These are phyloP conservation scores for Solanum medicagineum DNA, from an alignment of 257 asterid genomes.

Conservation along the genomic window DNA sequence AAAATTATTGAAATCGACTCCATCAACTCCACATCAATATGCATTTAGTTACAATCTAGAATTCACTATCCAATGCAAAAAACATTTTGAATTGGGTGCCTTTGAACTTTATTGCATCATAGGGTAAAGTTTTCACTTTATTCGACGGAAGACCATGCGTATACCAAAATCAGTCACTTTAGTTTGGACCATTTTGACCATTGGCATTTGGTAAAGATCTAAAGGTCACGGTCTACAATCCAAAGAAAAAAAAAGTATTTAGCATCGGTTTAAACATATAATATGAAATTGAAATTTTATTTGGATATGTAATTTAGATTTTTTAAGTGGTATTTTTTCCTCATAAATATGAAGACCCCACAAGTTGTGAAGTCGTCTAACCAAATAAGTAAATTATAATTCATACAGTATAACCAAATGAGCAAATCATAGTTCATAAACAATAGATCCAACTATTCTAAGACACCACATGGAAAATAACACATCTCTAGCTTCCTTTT, in stretches of 20 bases:
- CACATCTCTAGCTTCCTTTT: too few species aligned
- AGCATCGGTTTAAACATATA: too few species aligned
- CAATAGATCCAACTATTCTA: too few species aligned
- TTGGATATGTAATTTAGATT: too few species aligned
- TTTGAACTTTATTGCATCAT: neutral
- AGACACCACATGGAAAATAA: too few species aligned
- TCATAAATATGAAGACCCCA: too few species aligned
- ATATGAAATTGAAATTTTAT: too few species aligned
- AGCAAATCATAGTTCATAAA: too few species aligned
- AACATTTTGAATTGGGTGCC: neutral
- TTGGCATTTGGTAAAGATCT: neutral
- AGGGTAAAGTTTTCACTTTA: neutral
- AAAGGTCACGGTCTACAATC: neutral
- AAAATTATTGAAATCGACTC: neutral
- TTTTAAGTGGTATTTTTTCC: too few species aligned
- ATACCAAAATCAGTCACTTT: neutral
- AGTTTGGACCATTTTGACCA: neutral
- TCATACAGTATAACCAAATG: too few species aligned
- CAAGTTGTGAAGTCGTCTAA: too few species aligned
- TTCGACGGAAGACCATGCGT: neutral
- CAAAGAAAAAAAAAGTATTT: neutral
- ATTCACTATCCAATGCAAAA: neutral
- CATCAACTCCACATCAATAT: neutral
- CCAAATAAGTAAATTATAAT: too few species aligned
- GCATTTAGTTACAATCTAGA: neutral